These are phyloP conservation scores for Phascolomyces articulosus DNA, from an alignment of 371 early-diverging fungal species.

Conservation along the genomic window DNA sequence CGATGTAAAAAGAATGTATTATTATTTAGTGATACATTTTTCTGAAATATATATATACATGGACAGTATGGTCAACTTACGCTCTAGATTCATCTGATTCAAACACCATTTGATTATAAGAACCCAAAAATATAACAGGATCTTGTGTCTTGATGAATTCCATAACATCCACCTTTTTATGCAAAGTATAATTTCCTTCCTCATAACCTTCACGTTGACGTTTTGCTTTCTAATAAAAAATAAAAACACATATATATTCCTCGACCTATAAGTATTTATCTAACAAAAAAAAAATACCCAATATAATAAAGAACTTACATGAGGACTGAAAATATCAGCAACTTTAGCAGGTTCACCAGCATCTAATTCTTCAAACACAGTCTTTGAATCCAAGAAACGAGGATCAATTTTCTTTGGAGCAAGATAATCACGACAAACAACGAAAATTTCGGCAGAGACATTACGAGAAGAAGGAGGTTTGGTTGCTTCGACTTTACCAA, in stretches of 20 bases:
- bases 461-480: conserved; percentile 99
- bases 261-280: too few relatives aligned
- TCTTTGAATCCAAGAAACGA: conserved; percentile 91
- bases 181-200: conserved; percentile 89
- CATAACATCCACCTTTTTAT: conserved; percentile 69
- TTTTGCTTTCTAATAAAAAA: conserved; percentile 62
- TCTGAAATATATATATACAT: too few relatives aligned
- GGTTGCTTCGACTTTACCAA: conserved; percentile 98
- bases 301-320: conserved; percentile 29
- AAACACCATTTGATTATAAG: conserved; percentile 76
- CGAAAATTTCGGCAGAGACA: conserved; percentile 99
- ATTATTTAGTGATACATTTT: too few relatives aligned
- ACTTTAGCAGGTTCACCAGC: conserved; percentile 50
- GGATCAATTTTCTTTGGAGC: conserved; percentile 97
- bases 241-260: neutral
- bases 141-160: conserved; percentile 82
- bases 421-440: conserved; percentile 94
- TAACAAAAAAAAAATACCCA: too few relatives aligned
- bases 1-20: too few relatives aligned
- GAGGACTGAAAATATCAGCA: conserved; percentile 80
- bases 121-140: conserved; percentile 77
- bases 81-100: conserved; percentile 64
- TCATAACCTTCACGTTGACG: conserved; percentile 97
- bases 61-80: too few relatives aligned
- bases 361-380: conserved; percentile 93